Base-by-base conservation (phyloP, 129 eudicot genomes). In the Ambrosia trifida region DNA sequence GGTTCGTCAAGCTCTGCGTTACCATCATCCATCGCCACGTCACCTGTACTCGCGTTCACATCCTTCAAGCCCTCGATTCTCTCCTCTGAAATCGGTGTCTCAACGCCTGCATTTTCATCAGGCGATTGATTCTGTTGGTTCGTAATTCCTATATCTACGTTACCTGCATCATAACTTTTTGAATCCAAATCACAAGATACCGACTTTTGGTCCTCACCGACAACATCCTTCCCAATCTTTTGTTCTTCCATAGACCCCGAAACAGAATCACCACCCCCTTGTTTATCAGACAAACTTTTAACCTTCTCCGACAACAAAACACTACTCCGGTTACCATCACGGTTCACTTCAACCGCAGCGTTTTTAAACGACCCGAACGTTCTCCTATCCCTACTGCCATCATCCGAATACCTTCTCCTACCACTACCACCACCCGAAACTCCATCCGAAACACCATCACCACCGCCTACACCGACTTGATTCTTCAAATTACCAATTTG, bases 401-500 rank as follows among this genome's bases (percentile, higher is more conserved):
- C 82, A 69, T 83, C 72, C 0, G 84, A 78, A 18, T 24, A 24
- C 28, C 72, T 81, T 7, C 47, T 58, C 3, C 46, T 31, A 68
- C 74, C 72, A 74, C 74, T 78, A 45, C 63, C 68, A 32, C 82
- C 88, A 72, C 80, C 92, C 7, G 84, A 33, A 62, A 74, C 76
- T 77, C 78, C 76, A 60, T 65, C 79, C 66, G 80, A 51, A 74
- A 67, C 84, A 44, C 87, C 78, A 69, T 79, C 68, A 52, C 63
- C 80, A 33, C 87, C 86, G 59, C 60, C 79, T 19, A 84, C 86
- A 54, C 18, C 87, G 76, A 66, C 75, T 72, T 72, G 82, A 65
- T 74, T 89, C 80, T 86, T 92, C 76, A 84, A 62, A 80, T 66
- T 65, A 52, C 82, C 85, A 61, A 72, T 78, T 76, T 79, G 95